phyloP scores from a whole-genome alignment of 495 filamentous ascomycete genomes.

The Podospora anserina region DNA sequence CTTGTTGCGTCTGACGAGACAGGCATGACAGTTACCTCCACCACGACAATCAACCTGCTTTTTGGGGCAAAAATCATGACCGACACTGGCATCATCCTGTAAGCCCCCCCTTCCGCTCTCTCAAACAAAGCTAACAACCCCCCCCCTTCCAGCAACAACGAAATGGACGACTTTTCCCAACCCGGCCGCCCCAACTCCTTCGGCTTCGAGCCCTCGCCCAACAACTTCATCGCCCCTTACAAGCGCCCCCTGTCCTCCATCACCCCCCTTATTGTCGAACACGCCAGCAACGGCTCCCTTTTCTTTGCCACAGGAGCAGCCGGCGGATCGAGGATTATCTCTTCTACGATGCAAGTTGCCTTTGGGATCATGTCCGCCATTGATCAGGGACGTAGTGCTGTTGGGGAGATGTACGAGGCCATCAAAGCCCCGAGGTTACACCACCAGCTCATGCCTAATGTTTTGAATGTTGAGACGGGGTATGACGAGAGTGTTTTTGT shows the following conservation, averaged over 20 bases:
- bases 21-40: slow-evolving; percentile 69
- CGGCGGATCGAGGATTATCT: slow-evolving; percentile 87
- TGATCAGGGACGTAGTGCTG: slow-evolving; percentile 22
- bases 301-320: slow-evolving; percentile 73
- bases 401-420: slow-evolving; percentile 53
- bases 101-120: not conserved
- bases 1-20: slow-evolving; percentile 64
- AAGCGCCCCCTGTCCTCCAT: slow-evolving; percentile 82
- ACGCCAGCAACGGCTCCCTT: slow-evolving; percentile 57
- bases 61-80: slow-evolving; percentile 78
- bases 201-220: slow-evolving; percentile 72
- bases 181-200: slow-evolving; percentile 73
- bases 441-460: slow-evolving; percentile 76
- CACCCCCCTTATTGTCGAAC: slow-evolving; percentile 70
- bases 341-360: slow-evolving; percentile 71
- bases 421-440: slow-evolving; percentile 69
- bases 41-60: slow-evolving; percentile 79
- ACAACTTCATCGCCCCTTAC: slow-evolving; percentile 76
- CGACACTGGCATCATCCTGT: slow-evolving; percentile 67
- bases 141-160: slow-evolving; percentile 57
- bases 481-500: slow-evolving; percentile 65
- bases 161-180: slow-evolving; percentile 93
- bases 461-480: slow-evolving; percentile 64
- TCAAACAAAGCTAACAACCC: not conserved
- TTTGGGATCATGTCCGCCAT: slow-evolving; percentile 66